A percentile compares a stretch with the other conserved stretches of the same genome.
Conservation (phyloP, 1,284 basidiomycete species). For the Ustilago hordei region DNA sequence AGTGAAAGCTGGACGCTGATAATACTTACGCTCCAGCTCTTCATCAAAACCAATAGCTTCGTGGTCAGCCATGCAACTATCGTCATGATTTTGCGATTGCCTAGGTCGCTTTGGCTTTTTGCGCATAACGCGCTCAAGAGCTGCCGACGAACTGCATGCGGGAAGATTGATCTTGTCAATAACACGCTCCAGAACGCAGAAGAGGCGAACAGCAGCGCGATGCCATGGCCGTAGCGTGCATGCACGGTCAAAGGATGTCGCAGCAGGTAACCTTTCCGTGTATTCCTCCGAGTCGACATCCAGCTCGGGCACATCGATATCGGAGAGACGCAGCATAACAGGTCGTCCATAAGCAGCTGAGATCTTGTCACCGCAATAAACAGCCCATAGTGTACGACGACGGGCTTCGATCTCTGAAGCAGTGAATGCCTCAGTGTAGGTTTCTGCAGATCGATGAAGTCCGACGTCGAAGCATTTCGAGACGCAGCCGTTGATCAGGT, state of each 20-base stretch:
- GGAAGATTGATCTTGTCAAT: constrained; percentile 57
- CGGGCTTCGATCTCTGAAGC: constrained; percentile 50
- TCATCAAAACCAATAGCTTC: constrained; percentile 46
- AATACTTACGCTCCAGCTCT: constrained; percentile 38
- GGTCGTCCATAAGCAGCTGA: constrained; percentile 51
- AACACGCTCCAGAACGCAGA: constrained; percentile 51
- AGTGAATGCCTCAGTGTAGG: constrained; percentile 52
- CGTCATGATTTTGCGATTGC: constrained; percentile 46
- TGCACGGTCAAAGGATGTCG: constrained; percentile 44
- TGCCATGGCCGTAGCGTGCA: constrained; percentile 47
- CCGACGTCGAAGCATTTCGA: constrained; percentile 55
- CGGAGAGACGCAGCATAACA: constrained; percentile 48
- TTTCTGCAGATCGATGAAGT: constrained; percentile 51
- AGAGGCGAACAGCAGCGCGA: constrained; percentile 46
- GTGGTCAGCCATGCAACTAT: constrained; percentile 53
- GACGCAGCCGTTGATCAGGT: constrained; percentile 54
- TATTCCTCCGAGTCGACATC: constrained; percentile 50
- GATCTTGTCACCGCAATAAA: constrained; percentile 54
- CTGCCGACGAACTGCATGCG: constrained; percentile 44
- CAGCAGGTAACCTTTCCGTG: constrained; percentile 45
- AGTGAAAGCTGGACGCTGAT: background rate
- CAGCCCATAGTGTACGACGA: constrained; percentile 48
- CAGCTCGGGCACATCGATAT: constrained; percentile 51
- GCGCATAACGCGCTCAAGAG: constrained; percentile 48
- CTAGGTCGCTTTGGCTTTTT: constrained; percentile 50